These are phyloP conservation scores for Paecilomyces niveus DNA, from an alignment of 2,329 filamentous ascomycete species.

Conservation along the genomic window DNA sequence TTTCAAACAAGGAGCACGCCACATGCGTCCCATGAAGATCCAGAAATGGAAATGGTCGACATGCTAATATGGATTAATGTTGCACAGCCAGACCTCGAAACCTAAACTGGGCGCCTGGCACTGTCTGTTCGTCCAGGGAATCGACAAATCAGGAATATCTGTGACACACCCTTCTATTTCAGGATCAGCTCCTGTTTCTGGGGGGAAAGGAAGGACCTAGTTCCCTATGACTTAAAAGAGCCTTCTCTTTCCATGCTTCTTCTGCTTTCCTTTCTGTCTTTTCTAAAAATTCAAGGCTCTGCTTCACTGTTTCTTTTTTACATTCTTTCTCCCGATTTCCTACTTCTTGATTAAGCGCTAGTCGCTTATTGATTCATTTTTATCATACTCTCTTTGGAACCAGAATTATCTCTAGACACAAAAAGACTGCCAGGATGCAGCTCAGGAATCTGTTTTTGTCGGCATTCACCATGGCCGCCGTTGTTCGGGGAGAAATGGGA, in stretches of 20 bases:
- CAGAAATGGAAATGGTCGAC: background rate
- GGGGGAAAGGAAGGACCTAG: background rate
- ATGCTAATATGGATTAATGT: background rate
- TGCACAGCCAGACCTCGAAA: background rate
- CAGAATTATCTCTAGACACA: background rate
- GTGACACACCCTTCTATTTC: background rate
- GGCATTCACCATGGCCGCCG: background rate
- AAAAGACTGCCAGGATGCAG: background rate
- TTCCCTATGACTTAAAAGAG: background rate
- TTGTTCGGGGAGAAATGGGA: background rate
- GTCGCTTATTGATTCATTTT: background rate
- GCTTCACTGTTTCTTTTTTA: background rate
- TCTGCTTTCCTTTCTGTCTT: background rate
- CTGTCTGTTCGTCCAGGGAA: background rate
- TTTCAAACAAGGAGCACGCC: background rate
- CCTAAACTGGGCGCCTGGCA: background rate
- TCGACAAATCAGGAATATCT: slow-evolving; percentile 2
- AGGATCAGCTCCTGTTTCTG: background rate
- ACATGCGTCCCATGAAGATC: background rate
- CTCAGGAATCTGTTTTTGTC: background rate
- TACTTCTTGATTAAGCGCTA: background rate
- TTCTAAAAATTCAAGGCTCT: background rate
- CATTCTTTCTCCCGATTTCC: background rate
- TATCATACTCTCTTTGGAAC: background rate
- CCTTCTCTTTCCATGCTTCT: background rate